These are phyloP conservation scores for Cornus florida DNA, from an alignment of 148 eudicot genomes.

Conservation along the genomic window DNA sequence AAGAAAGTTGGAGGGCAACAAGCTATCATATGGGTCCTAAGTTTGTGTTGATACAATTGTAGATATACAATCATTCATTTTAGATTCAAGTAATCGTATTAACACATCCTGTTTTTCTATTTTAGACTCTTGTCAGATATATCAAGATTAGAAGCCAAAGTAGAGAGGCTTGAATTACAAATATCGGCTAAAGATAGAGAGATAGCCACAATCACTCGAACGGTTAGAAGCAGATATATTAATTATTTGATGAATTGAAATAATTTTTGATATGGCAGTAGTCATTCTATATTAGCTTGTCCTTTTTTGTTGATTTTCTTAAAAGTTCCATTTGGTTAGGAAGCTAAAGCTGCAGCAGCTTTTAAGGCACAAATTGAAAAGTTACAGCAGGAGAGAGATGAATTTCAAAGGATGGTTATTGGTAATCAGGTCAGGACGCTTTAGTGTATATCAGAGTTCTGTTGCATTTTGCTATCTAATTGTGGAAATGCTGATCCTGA, in stretches of 20 bases:
- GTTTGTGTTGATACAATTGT: too few relatives aligned
- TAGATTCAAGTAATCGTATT: not conserved
- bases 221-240: constrained; percentile 45
- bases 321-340: constrained; percentile 40
- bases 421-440: constrained; percentile 79
- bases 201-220: constrained; percentile 92
- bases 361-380: constrained; percentile 93
- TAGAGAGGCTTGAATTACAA: constrained; percentile 89
- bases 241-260: not conserved
- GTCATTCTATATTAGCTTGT: constrained; percentile 1
- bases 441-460: not conserved
- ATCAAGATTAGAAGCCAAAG: constrained; percentile 93
- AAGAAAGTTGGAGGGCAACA: not conserved
- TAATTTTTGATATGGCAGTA: not conserved
- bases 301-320: constrained; percentile 8
- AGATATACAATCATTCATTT: not conserved
- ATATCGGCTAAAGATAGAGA: constrained; percentile 85
- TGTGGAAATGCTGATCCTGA: not conserved
- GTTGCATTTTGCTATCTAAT: not conserved
- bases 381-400: constrained; percentile 97
- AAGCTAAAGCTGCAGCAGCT: constrained; percentile 93
- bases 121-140: constrained; percentile 82
- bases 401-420: constrained; percentile 98
- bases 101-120: constrained; percentile 4
- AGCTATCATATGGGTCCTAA: too few relatives aligned